Evolutionary conservation across 2,329 filamentous ascomycete genomes (phyloP), one percentile per base, ranked within the genome.

Genomic region (Fusarium mangiferae): DNA sequence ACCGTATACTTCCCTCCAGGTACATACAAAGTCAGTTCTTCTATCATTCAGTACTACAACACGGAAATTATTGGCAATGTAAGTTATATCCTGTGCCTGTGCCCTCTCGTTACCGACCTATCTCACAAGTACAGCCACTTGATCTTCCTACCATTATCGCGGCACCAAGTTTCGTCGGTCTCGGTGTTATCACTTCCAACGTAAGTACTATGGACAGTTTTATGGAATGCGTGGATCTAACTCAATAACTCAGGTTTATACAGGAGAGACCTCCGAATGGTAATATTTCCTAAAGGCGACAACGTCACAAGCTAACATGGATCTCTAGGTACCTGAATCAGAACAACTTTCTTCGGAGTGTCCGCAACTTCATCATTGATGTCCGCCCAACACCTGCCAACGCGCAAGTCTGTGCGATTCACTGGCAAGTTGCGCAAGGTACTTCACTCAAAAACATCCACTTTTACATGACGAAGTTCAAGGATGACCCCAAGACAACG

Each of bases 311-410:
- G 9, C 41, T 42, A 42, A 24, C 4, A 11, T 7, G n/a, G 4
- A 24, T 11, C 15, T 12, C 6, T 17, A 44, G 41, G 41, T 80
- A 80, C 52, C 61, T 79, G 18, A 78, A 78, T 46, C 68, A 89
- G 41, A 90, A 89, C 74, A 88, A 91, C 15, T 93, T 93, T 81
- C 91, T 86, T 77, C 85, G 90, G 49, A 88, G 90, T 73, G 86
- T 93, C 66, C 85, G 90, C 14, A 93, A 94, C 77, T 85, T 94
- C 55, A 83, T 90, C 62, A 84, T 93, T 44, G 91, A 93, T 77
- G 81, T 84, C 12, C 79, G 78, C 7, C 71, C 51, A 24, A 82
- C 82, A n/a, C 71, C 79, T 6, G 73, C 78, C 3, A 66, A 70
- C 10, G 80, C 78, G 2, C 71, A 79, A 30, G 80, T 81, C 6